Base-by-base conservation (phyloP, 129 eudicot species). In the Mikania micrantha region DNA sequence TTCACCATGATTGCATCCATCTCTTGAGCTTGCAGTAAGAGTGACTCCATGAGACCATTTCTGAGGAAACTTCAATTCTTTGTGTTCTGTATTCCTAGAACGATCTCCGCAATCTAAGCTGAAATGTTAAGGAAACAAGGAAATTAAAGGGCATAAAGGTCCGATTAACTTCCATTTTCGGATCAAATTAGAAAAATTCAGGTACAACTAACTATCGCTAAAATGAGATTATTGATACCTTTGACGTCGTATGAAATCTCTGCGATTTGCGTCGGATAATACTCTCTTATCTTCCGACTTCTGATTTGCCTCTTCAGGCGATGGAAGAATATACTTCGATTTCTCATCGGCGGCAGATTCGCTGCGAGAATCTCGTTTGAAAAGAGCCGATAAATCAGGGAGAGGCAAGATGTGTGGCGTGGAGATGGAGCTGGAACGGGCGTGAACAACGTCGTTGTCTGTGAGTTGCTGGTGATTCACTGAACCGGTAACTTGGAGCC, bases 331-430 rank as follows among this genome's bases (percentile, higher is more conserved):
- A 58, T 59, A 54, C 44, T 31, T 66, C 10, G 69, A 22, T 13
- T 52, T 64, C 24, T 59, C 32, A 40, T 50, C 44, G 8, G 54
- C 57, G 27, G 72, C 67, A 32, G 64, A 70, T 41, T 77, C 68
- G 56, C 77, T 61, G 27, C 31, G 75, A 0, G 21, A 47, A 6
- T 47, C 54, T 32, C 62, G 36, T 56, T 56, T 56, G 5, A 82
- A 52, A 60, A 73, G 20, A 19, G 70, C 41, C 3, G 78, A 76
- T 72, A 78, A 56, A 12, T 84, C 91, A 1, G 95, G 95, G 4
- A 87, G 63, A 16, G 95, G 95, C 75, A 90, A 58, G 5, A 82
- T 83, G 35, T 84, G 90, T 8, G 62, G 36, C 17, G 38, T 56
- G 19, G 62, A 56, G 20, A 56, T 29, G 3, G 62, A 56, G 4